These are phyloP conservation scores for Alternaria solani DNA, from an alignment of 2,329 filamentous ascomycete genomes.

Conservation along the genomic window DNA sequence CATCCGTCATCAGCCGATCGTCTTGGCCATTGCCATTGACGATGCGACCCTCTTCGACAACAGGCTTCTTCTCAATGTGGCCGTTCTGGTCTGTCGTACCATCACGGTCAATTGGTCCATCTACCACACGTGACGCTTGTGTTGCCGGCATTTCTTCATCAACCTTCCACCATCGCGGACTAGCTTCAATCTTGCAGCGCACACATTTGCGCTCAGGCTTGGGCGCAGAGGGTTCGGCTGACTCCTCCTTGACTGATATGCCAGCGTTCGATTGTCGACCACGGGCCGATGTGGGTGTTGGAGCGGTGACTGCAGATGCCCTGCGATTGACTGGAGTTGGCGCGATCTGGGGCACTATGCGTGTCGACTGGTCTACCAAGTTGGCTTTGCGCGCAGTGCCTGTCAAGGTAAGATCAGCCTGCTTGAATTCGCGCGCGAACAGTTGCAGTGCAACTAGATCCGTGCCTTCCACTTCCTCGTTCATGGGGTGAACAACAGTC, in stretches of 20 bases:
- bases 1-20: slow-evolving; percentile 44
- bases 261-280: slow-evolving; percentile 49
- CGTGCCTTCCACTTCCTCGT: slow-evolving; percentile 75
- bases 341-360: slow-evolving; percentile 48
- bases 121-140: slow-evolving; percentile 23
- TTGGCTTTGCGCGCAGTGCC: slow-evolving; percentile 94
- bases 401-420: slow-evolving; percentile 88
- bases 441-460: slow-evolving; percentile 83
- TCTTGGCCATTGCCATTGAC: slow-evolving; percentile 31
- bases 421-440: slow-evolving; percentile 89
- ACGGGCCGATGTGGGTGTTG: slow-evolving; percentile 45
- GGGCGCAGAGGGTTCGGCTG: slow-evolving; percentile 39
- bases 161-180: slow-evolving; percentile 65
- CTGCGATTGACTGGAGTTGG: slow-evolving; percentile 48
- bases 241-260: slow-evolving; percentile 48
- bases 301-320: slow-evolving; percentile 49
- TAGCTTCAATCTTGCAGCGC: slow-evolving; percentile 68
- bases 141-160: slow-evolving; percentile 28
- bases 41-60: slow-evolving; percentile 25
- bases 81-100: slow-evolving; percentile 28
- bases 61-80: slow-evolving; percentile 24
- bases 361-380: slow-evolving; percentile 72
- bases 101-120: slow-evolving; percentile 34
- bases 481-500: slow-evolving; percentile 77
- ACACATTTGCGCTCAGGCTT: slow-evolving; percentile 52